Evolutionary conservation across 1,284 basidiomycete species (phyloP), one percentile per base, ranked within the genome.

Genomic region (Ceratobasidium theobromae): DNA sequence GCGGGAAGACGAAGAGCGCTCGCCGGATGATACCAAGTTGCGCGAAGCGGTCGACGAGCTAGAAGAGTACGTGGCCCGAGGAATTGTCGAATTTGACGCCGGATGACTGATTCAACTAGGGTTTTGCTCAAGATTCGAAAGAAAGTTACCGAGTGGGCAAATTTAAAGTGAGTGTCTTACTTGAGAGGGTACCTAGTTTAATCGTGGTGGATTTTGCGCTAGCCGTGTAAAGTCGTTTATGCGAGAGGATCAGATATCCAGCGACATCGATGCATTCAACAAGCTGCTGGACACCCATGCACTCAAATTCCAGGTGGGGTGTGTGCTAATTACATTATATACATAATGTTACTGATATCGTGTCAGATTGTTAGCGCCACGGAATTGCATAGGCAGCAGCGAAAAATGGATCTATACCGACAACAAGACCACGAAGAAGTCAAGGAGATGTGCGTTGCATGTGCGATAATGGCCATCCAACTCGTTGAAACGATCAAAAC

Each of bases 381-480:
- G 21, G 62, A 53, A 32, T 38, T 65, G 16, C 41, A 54, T 21
- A 41, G 64, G 3, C 41, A 65, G 32, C 25, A 43, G 18, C 30
- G 38, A 18, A 23, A 21, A 18, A 21, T 54, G 40, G 52, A 65
- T 23, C 25, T 43, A 18, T 45, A 41, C 18, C 21, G 35, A 5
- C 62, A 43, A 45, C 12, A 27, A 4, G 52, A 48, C 51, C 64
- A 48, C 27, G 41, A 48, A n/a, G 52, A 54, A 23, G 32, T 40
- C 18, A 48, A 38, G 21, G 14, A 54, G 3, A 65, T 46, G 64
- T 65, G 25, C 4, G 64, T 62, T n/a, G n/a, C 21, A 52, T 12
- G 4, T 49, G 33, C 3, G 21, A 14, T 27, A 11, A 2, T 6
- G 6, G 27, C 3, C 16, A 6, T 23, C 45, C 5, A 33, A 21